Base-by-base conservation (phyloP, 2,329 filamentous ascomycete species). In the Zasmidium angulare region DNA sequence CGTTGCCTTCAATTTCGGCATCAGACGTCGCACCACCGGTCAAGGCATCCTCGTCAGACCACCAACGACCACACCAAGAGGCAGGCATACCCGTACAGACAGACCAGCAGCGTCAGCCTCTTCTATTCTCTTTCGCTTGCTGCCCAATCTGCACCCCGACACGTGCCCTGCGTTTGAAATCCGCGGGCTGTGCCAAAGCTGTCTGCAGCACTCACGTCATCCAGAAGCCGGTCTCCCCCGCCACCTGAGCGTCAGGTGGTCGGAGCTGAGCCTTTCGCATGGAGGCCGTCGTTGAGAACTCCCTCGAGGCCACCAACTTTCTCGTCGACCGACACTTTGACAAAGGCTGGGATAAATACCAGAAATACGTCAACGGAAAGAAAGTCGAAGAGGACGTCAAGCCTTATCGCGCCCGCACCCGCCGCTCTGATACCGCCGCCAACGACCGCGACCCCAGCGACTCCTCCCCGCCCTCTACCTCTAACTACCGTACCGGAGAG, bases 301-400 rank as follows among this genome's bases (percentile, higher is more conserved):
- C 63, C 9, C 64, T 66, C 23, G 66, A 68, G 50, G 60, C 62
- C 22, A 31, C 65, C 46, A 63, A 67, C 55, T 64, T 68, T 50
- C 49, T 68, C 19, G 63, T 63, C 26, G 64, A 69, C 47, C 64
- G 63, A 26, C 62, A 72, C 49, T 70, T 63, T 51, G 70, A 72
- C 23, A 55, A 55, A n/a, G 62, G 56, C 24, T 71, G 67, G 61
- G 69, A 71, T 56, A 62, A 58, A 11, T 56, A 46, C 23, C 50
- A 50, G 11, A 64, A 63, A 26, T 58, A 52, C 52, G 46, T 60
- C 58, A 64, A 64, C 62, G 60, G 59, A 12, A 61, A 64, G 55
- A 66, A 63, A 36, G 58, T 63, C 56, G 55, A 66, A 22, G 60
- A 59, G 20, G 47, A 51, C 14, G 52, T 60, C 46, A 48, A 19